Conservation (phyloP, 2,329 filamentous ascomycete genomes). For the Fonsecaea multimorphosa region DNA sequence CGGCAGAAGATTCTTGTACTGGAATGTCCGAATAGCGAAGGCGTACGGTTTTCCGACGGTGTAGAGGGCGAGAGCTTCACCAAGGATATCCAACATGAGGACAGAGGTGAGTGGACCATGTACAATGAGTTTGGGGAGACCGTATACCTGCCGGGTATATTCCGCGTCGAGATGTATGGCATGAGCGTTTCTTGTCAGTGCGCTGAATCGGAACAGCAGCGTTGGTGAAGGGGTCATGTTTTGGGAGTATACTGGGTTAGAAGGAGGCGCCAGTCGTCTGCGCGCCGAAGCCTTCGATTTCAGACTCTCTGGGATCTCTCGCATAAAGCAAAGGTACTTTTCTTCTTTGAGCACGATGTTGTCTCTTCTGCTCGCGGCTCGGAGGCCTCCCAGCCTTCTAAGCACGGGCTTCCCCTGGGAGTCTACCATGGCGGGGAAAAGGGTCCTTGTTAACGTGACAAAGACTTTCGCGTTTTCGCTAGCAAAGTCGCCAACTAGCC, state of each 20-base stretch:
- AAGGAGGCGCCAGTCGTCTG: slow-evolving; percentile 42
- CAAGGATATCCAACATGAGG: slow-evolving; percentile 73
- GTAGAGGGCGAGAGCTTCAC: slow-evolving; percentile 18
- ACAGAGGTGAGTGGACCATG: slow-evolving; percentile 84
- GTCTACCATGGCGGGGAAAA: slow-evolving; percentile 48
- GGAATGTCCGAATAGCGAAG: slow-evolving; percentile 61
- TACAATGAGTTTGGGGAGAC: slow-evolving; percentile 75
- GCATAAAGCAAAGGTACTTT: slow-evolving; percentile 69
- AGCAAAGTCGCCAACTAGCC: slow-evolving; percentile 57
- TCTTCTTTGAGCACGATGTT: slow-evolving; percentile 61
- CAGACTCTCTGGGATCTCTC: slow-evolving; percentile 45
- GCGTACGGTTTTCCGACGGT: background rate
- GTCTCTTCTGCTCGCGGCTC: slow-evolving; percentile 32
- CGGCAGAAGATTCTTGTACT: slow-evolving; percentile 82
- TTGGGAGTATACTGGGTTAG: slow-evolving; percentile 62
- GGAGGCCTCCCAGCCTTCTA: background rate
- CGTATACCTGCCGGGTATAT: slow-evolving; percentile 74
- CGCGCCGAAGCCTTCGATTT: slow-evolving; percentile 20
- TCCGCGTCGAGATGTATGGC: slow-evolving; percentile 80
- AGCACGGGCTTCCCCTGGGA: slow-evolving; percentile 27
- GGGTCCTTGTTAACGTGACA: slow-evolving; percentile 49
- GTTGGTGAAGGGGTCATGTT: slow-evolving; percentile 69
- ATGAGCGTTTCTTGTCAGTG: slow-evolving; percentile 91
- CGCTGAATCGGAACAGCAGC: slow-evolving; percentile 88
- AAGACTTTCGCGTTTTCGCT: slow-evolving; percentile 61